A percentile compares a stretch with the other conserved stretches of the same genome.
Evolutionary conservation across 73 alveolate species (phyloP).

Genomic region (Tetrahymena thermophila): DNA sequence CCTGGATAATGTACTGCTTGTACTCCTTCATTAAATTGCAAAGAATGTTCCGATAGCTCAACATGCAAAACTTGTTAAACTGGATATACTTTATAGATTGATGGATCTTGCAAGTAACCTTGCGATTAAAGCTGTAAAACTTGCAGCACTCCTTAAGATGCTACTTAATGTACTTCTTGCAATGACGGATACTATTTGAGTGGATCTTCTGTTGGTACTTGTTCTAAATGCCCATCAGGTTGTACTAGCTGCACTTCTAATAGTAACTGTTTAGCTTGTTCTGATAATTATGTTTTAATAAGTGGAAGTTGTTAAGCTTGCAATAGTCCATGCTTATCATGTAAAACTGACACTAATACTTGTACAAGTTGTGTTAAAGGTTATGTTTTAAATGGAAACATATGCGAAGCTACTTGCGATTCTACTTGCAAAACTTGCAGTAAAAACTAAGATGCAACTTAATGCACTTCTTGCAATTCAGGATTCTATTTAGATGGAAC

Average conservation of each 20-base stretch:
- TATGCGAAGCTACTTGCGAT: neutral
- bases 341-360: neutral
- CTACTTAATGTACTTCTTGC: neutral
- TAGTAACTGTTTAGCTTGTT: neutral
- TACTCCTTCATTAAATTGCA: neutral
- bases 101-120: neutral
- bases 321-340: neutral
- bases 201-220: neutral
- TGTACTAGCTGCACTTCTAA: neutral
- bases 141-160: neutral
- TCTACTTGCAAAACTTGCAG: neutral
- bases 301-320: neutral
- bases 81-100: neutral
- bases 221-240: neutral
- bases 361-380: neutral
- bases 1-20: neutral
- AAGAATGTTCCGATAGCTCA: neutral
- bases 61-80: neutral
- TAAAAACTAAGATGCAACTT: neutral
- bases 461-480: neutral
- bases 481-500: neutral
- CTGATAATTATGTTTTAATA: neutral
- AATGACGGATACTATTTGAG: neutral
- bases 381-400: neutral
- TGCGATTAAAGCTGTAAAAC: neutral